phyloP scores from a whole-genome alignment of 192 early-diverging fungal genomes.

The Blastocladiella britannica region DNA sequence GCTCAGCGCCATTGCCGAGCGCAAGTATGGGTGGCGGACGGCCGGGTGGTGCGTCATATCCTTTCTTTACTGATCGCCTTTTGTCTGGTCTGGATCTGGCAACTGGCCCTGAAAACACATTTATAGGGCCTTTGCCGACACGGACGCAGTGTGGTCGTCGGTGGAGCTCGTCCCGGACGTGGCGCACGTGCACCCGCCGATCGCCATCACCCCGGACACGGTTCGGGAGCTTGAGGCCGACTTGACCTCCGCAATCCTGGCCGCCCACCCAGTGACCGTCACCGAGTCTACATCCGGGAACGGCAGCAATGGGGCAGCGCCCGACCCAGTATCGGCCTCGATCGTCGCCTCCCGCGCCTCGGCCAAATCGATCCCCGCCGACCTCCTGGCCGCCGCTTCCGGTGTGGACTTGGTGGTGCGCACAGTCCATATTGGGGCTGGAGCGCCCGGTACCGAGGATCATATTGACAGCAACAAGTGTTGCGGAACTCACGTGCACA shows the following conservation, averaged over 20 bases:
- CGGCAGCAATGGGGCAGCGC: too few relatives aligned
- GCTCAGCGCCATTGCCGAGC: background rate
- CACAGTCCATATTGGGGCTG: too few relatives aligned
- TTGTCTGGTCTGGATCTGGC: too few relatives aligned
- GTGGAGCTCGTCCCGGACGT: background rate
- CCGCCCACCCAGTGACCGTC: background rate
- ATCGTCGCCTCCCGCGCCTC: too few relatives aligned
- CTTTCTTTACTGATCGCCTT: too few relatives aligned
- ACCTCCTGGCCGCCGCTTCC: too few relatives aligned
- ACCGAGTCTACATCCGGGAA: too few relatives aligned
- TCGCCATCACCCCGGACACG: background rate
- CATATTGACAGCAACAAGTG: conserved; percentile 14
- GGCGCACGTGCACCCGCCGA: background rate
- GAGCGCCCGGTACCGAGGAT: too few relatives aligned
- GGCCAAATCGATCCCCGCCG: too few relatives aligned
- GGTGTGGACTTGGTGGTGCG: too few relatives aligned
- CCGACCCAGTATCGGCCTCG: too few relatives aligned
- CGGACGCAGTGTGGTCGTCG: background rate
- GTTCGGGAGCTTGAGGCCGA: background rate
- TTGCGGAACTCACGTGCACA: conserved; percentile 48
- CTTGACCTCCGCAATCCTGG: background rate
- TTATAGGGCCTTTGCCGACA: background rate
- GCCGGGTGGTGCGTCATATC: background rate
- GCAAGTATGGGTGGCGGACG: background rate
- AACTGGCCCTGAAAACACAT: too few relatives aligned